Evolutionary conservation across 306 rosid species (phyloP).

Genomic region (Betula pendula): DNA sequence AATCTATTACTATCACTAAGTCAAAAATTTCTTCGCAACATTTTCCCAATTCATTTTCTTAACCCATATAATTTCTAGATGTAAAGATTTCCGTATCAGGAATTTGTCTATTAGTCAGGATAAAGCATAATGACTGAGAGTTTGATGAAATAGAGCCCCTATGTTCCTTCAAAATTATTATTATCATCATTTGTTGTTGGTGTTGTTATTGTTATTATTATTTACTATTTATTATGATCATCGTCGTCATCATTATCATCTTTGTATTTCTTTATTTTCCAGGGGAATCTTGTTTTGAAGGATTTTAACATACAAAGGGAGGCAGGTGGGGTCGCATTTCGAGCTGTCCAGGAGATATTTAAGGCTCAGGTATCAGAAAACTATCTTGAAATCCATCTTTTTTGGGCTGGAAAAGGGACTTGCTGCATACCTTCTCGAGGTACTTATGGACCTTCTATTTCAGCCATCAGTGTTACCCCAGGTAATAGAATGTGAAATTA

Average conservation of each 20-base stretch:
- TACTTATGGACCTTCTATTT: slow-evolving; percentile 73
- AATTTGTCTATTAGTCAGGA: neutral
- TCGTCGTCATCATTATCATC: neutral
- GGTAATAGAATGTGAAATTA: slow-evolving; percentile 40
- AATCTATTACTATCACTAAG: neutral
- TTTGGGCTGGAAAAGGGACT: slow-evolving; percentile 93
- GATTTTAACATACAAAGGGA: slow-evolving; percentile 67
- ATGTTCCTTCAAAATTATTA: neutral
- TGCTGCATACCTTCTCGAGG: slow-evolving; percentile 66
- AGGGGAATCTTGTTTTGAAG: slow-evolving; percentile 59
- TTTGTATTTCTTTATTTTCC: slow-evolving; percentile 3
- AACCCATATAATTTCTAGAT: neutral
- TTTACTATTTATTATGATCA: no score
- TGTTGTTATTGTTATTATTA: no score
- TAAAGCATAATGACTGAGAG: neutral
- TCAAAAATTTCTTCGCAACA: neutral
- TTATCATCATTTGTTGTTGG: neutral
- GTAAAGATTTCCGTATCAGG: neutral
- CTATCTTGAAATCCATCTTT: slow-evolving; percentile 70
- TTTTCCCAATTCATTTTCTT: neutral
- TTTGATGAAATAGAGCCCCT: neutral
- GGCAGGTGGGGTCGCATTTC: slow-evolving; percentile 54
- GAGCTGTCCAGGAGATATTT: slow-evolving; percentile 40
- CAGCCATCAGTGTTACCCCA: slow-evolving; percentile 72
- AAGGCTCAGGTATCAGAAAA: slow-evolving; percentile 54